Conservation (phyloP, 179 eudicot genomes). For the Gypsophila paniculata region DNA sequence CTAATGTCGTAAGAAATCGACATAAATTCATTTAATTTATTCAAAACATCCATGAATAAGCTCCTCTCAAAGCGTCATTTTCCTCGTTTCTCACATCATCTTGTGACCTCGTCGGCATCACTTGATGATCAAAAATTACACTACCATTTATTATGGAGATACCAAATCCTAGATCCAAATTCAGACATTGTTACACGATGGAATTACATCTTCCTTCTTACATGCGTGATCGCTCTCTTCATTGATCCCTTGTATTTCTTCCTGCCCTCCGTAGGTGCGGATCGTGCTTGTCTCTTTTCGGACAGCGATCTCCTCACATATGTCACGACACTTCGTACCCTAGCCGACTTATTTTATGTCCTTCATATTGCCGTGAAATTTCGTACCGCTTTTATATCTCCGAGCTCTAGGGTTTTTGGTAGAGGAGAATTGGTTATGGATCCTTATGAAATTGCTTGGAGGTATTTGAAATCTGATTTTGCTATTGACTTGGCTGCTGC, state of each 20-base stretch:
- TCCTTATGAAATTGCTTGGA: slow-evolving; percentile 39
- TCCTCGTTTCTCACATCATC: slow-evolving; percentile 28
- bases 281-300: slow-evolving; percentile 28
- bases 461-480: slow-evolving; percentile 35
- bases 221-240: slow-evolving; percentile 38
- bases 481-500: slow-evolving; percentile 38
- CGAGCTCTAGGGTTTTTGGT: slow-evolving; percentile 43
- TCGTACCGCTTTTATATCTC: slow-evolving; percentile 37
- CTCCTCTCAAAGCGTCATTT: slow-evolving; percentile 29
- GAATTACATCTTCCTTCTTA: slow-evolving; percentile 41
- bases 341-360: slow-evolving; percentile 34
- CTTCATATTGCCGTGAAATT: slow-evolving; percentile 37
- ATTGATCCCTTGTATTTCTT: slow-evolving; percentile 43
- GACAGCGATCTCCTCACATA: slow-evolving; percentile 21
- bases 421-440: slow-evolving; percentile 45
- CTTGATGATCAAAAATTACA: slow-evolving; percentile 32
- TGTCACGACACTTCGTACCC: slow-evolving; percentile 31
- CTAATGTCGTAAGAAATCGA: not conserved
- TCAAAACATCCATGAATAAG: slow-evolving; percentile 24
- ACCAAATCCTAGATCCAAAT: slow-evolving; percentile 40
- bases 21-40: not conserved
- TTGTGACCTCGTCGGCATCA: slow-evolving; percentile 22
- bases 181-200: slow-evolving; percentile 33
- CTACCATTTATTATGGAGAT: slow-evolving; percentile 35
- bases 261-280: slow-evolving; percentile 28